Evolutionary conservation across 2,329 filamentous ascomycete genomes (phyloP).

Genomic region (Amauroascus niger): DNA sequence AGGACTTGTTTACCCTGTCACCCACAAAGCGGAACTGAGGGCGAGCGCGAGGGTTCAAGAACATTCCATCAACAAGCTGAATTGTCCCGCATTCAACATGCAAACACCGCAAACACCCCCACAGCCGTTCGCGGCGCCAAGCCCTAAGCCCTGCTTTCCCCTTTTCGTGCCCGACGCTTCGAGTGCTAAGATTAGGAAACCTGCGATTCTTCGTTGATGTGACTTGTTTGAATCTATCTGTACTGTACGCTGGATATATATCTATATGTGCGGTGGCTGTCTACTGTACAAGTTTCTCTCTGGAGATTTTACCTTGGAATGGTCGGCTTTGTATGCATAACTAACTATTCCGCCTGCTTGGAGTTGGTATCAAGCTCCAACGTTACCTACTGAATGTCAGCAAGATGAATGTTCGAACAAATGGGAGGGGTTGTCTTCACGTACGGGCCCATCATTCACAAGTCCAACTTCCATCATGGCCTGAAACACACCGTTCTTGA

Average conservation of each 20-base stretch:
- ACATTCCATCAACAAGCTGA: slow-evolving; percentile 31
- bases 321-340: no score
- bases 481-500: slow-evolving; percentile 94
- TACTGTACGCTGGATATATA: neutral
- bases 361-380: slow-evolving; percentile 40
- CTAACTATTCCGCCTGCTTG: slow-evolving; percentile 7
- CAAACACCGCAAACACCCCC: slow-evolving; percentile 20
- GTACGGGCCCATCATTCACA: slow-evolving; percentile 65
- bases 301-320: no score
- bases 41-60: slow-evolving; percentile 27
- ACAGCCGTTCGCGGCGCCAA: neutral
- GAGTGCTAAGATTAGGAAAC: neutral
- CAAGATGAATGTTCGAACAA: neutral
- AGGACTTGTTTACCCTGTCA: no score
- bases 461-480: slow-evolving; percentile 97
- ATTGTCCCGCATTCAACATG: slow-evolving; percentile 8
- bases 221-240: neutral
- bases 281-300: no score
- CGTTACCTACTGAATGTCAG: slow-evolving; percentile 25
- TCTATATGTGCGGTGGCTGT: neutral
- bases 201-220: neutral
- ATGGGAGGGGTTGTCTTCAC: neutral
- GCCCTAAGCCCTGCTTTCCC: slow-evolving; percentile 15
- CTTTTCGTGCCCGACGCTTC: neutral
- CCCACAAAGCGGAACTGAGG: no score